These are phyloP conservation scores for Sutorius australiensis DNA, from an alignment of 768 basidiomycete species.

Conservation along the genomic window DNA sequence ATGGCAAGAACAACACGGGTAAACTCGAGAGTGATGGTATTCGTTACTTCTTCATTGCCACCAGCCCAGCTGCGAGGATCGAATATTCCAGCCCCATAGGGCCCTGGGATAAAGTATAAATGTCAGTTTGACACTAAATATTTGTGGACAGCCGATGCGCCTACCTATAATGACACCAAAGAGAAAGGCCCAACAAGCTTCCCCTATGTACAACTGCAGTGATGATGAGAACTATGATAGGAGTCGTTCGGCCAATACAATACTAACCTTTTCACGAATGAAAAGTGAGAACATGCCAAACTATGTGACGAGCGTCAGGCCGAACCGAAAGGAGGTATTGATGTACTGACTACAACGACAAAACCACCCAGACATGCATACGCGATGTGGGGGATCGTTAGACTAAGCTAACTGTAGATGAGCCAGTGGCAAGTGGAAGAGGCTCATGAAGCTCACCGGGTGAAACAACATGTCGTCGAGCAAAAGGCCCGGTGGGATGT, in stretches of 20 bases:
- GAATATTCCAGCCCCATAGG: conserved; percentile 78
- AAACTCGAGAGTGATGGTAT: conserved; percentile 83
- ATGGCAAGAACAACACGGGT: conserved; percentile 93
- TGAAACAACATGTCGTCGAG: conserved; percentile 44
- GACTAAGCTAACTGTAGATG: conserved; percentile 32
- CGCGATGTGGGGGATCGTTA: conserved; percentile 66
- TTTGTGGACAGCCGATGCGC: conserved; percentile 16
- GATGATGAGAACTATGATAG: conserved; percentile 4
- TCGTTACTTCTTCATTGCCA: conserved; percentile 44
- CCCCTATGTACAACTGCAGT: conserved; percentile 80
- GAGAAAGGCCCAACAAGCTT: conserved; percentile 93
- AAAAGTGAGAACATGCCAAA: conserved; percentile 96
- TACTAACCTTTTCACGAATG: conserved; percentile 73
- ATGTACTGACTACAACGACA: conserved; percentile 60
- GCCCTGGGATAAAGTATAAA: conserved; percentile 45
- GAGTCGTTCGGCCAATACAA: conserved; percentile 3
- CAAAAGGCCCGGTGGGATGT: background rate
- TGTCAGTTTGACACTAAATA: conserved; percentile 6
- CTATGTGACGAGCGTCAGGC: conserved; percentile 33
- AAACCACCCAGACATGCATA: conserved; percentile 82
- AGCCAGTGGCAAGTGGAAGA: conserved; percentile 1
- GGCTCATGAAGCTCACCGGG: conserved; percentile 37
- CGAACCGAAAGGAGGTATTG: background rate
- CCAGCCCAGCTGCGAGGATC: conserved; percentile 76
- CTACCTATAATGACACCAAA: conserved; percentile 87